These are phyloP conservation scores for Rhodosporidiobolus odoratus DNA, from an alignment of 768 basidiomycete genomes.

Conservation along the genomic window DNA sequence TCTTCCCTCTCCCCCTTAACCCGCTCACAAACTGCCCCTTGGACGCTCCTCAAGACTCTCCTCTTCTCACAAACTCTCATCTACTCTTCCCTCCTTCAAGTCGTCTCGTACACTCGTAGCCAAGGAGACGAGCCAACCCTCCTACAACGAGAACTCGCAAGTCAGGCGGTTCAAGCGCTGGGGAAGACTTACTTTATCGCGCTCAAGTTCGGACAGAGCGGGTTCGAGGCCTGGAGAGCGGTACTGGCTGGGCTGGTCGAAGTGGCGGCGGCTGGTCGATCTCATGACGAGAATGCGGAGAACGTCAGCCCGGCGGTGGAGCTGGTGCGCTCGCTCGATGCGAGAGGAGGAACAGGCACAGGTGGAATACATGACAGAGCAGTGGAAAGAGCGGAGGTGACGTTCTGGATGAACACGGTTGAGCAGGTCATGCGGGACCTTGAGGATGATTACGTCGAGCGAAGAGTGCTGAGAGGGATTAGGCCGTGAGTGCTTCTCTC, in stretches of 20 bases:
- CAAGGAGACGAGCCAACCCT: background rate
- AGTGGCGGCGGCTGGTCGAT: constrained; percentile 51
- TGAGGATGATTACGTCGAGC: constrained; percentile 54
- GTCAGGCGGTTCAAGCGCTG: constrained; percentile 56
- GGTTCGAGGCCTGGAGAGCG: constrained; percentile 67
- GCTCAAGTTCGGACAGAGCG: constrained; percentile 67
- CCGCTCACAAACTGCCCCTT: constrained; percentile 28
- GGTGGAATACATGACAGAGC: constrained; percentile 6
- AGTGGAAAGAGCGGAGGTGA: constrained; percentile 49
- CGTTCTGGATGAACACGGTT: constrained; percentile 65
- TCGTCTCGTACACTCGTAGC: constrained; percentile 35
- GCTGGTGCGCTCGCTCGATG: constrained; percentile 13
- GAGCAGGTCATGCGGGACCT: constrained; percentile 71
- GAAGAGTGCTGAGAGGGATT: constrained; percentile 59
- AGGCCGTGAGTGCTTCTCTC: constrained; percentile 55
- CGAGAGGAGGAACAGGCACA: background rate
- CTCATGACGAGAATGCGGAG: background rate
- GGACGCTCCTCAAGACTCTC: constrained; percentile 40
- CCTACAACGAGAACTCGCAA: constrained; percentile 50
- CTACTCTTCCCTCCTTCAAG: constrained; percentile 34
- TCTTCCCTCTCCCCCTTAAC: constrained; percentile 28
- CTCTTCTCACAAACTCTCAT: constrained; percentile 39
- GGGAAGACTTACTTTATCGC: constrained; percentile 70
- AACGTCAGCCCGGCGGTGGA: constrained; percentile 35
- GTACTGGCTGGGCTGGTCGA: constrained; percentile 74